Conservation (phyloP, 371 early-diverging fungal species). For the Mucor piriformis region DNA sequence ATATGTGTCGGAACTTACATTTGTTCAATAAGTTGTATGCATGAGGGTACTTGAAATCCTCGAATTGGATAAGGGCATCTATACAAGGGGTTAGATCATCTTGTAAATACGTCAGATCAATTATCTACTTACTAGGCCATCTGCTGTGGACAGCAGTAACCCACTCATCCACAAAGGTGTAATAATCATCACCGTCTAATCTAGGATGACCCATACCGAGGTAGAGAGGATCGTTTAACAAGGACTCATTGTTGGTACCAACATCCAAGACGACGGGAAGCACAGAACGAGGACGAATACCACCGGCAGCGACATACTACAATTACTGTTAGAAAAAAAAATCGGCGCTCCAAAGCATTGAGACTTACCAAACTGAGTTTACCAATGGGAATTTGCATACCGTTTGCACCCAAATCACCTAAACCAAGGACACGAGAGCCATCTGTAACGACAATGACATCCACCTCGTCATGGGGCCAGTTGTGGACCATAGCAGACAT, state of each 20-base stretch:
- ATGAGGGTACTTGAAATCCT: slow-evolving; percentile 59
- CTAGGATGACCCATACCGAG: slow-evolving; percentile 69
- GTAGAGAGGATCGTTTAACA: slow-evolving; percentile 65
- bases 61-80: slow-evolving; percentile 59
- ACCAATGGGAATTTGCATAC: slow-evolving; percentile 70
- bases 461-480: slow-evolving; percentile 63
- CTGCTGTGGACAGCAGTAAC: slow-evolving; percentile 61
- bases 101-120: too few relatives aligned
- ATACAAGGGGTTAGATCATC: background rate
- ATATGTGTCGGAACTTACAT: slow-evolving; percentile 38
- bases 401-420: slow-evolving; percentile 72
- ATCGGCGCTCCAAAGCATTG: slow-evolving; percentile 1
- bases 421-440: slow-evolving; percentile 69
- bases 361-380: slow-evolving; percentile 59
- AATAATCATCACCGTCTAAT: slow-evolving; percentile 62
- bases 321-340: slow-evolving; percentile 17
- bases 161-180: slow-evolving; percentile 70
- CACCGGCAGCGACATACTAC: slow-evolving; percentile 66
- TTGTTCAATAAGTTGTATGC: slow-evolving; percentile 66
- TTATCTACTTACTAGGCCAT: slow-evolving; percentile 69
- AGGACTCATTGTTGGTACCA: slow-evolving; percentile 64
- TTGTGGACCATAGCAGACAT: slow-evolving; percentile 66
- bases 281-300: slow-evolving; percentile 65
- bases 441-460: slow-evolving; percentile 72
- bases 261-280: slow-evolving; percentile 70